A percentile compares a stretch with the other conserved stretches of the same genome.
These are phyloP conservation scores for Avena sativa DNA, from an alignment of 176 grass and related monocot genomes.

Conservation along the genomic window DNA sequence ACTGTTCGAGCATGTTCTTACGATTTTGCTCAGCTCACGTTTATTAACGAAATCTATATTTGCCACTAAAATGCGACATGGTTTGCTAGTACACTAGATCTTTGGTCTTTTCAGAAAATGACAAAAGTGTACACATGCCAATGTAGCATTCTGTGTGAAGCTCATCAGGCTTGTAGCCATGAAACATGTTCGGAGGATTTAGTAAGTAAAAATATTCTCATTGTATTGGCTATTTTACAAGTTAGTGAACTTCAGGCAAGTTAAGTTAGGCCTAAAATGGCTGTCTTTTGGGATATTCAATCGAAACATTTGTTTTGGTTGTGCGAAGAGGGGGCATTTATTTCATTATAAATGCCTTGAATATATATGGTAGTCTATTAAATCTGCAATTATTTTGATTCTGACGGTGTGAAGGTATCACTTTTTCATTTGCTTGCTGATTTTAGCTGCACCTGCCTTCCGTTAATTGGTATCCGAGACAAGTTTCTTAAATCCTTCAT, in stretches of 20 bases:
- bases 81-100: not conserved
- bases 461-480: constrained; percentile 11
- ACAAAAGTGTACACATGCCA: not conserved
- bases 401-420: not conserved
- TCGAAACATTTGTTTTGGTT: not conserved
- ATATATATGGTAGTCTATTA: constrained; percentile 31
- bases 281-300: not conserved
- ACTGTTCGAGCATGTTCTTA: too few species aligned
- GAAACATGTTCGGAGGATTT: not conserved
- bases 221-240: constrained; percentile 17
- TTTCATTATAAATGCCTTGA: constrained; percentile 24
- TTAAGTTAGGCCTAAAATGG: not conserved
- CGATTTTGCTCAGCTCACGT: not conserved
- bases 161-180: not conserved
- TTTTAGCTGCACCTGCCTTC: constrained; percentile 7
- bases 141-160: not conserved
- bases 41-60: constrained; percentile 27
- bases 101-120: not conserved
- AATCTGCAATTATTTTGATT: constrained; percentile 15
- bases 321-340: constrained; percentile 29
- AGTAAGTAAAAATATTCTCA: not conserved
- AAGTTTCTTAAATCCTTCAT: constrained; percentile 12
- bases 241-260: constrained; percentile 12
- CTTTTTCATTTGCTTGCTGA: not conserved
- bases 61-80: not conserved